These are phyloP conservation scores for Fusarium sp. DNA, from an alignment of 2,329 filamentous ascomycete species.

Conservation along the genomic window DNA sequence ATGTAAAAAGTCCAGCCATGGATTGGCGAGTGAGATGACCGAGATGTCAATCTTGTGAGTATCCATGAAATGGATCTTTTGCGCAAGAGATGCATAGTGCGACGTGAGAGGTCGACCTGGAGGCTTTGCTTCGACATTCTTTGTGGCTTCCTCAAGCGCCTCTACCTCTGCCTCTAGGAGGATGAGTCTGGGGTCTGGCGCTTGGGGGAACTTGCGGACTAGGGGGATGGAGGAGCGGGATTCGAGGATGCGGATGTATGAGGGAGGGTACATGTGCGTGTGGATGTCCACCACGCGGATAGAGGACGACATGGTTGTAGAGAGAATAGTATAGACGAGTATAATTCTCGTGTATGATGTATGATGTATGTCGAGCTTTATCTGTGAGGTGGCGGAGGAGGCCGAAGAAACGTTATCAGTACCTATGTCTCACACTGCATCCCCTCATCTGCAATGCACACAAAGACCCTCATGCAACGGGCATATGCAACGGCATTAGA, in stretches of 20 bases:
- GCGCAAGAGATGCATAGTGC: conserved; percentile 79
- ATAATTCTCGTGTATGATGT: background rate
- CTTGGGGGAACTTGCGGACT: conserved; percentile 68
- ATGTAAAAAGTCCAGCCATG: conserved; percentile 87
- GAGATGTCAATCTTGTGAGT: conserved; percentile 81
- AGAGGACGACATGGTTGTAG: conserved; percentile 47
- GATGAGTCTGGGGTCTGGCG: conserved; percentile 68
- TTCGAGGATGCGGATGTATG: conserved; percentile 67
- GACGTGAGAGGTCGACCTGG: conserved; percentile 83
- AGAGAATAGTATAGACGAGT: background rate
- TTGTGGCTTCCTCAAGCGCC: conserved; percentile 57
- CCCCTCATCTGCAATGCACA: background rate
- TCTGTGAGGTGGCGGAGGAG: background rate
- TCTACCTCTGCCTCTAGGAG: conserved; percentile 64
- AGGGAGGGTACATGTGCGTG: conserved; percentile 73
- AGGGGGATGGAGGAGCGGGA: conserved; percentile 71
- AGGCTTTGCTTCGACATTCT: conserved; percentile 63
- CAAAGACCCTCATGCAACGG: background rate
- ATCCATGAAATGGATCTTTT: conserved; percentile 90
- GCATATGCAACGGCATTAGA: background rate
- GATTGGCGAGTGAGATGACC: conserved; percentile 88
- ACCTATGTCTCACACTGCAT: background rate
- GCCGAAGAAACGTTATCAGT: background rate
- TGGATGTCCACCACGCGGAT: conserved; percentile 68
- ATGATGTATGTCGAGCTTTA: background rate